Conservation (phyloP, 2,329 filamentous ascomycete species). For the Plectosphaerella cucumerina region DNA sequence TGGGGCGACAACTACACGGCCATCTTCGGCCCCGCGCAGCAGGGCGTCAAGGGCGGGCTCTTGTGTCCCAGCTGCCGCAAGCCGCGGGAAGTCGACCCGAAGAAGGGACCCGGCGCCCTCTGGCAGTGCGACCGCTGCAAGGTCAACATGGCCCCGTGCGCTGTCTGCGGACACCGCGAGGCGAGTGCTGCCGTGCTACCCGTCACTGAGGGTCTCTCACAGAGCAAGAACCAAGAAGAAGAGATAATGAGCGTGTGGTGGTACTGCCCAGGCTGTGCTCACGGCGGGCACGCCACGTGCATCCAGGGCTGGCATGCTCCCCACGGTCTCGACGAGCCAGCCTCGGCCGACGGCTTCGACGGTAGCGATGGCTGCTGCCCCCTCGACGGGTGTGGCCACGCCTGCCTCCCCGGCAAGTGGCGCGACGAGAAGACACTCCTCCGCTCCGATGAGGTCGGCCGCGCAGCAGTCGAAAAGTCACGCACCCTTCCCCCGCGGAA, state of each 20-base stretch:
- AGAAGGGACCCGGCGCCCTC: conserved; percentile 37
- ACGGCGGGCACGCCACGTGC: conserved; percentile 59
- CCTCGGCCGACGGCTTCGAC: conserved; percentile 7
- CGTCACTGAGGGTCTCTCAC: conserved; percentile 4
- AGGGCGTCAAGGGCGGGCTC: conserved; percentile 49
- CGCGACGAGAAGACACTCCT: conserved; percentile 41
- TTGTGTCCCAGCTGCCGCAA: conserved; percentile 53
- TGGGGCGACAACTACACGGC: conserved; percentile 53
- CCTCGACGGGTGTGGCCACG: conserved; percentile 61
- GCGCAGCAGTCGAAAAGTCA: conserved; percentile 39
- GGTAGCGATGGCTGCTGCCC: conserved; percentile 56
- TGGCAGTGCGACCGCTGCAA: conserved; percentile 56
- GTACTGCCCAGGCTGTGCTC: conserved; percentile 59
- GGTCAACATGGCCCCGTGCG: conserved; percentile 49
- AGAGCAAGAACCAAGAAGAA: conserved; percentile 8
- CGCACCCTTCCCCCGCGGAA: conserved; percentile 16
- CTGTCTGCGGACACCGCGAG: conserved; percentile 54
- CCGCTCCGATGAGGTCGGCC: conserved; percentile 47
- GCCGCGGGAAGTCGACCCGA: conserved; percentile 49
- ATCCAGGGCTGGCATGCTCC: conserved; percentile 55
- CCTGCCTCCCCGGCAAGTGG: conserved; percentile 55
- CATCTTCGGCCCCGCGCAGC: conserved; percentile 50
- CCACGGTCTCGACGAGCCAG: conserved; percentile 15
- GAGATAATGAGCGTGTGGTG: conserved; percentile 49
- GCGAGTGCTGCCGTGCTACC: conserved; percentile 31